Evolutionary conservation across 495 filamentous ascomycete species (phyloP).

Genomic region (Penicillium salamii): DNA sequence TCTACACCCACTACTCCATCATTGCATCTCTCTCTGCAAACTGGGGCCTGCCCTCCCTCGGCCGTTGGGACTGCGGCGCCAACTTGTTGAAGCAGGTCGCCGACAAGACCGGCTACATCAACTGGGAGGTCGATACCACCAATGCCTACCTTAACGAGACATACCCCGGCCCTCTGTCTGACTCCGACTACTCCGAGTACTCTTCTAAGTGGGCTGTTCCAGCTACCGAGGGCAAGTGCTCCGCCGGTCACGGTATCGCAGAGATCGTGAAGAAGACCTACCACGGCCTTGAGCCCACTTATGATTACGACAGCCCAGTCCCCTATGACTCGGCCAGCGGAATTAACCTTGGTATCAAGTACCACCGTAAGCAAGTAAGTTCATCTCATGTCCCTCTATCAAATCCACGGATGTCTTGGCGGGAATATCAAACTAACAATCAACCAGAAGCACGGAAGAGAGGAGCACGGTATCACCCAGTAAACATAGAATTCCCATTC

Average conservation of each 20-base stretch:
- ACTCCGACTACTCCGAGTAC: constrained; percentile 29
- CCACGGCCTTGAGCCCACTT: constrained; percentile 27
- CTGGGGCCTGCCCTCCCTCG: constrained; percentile 66
- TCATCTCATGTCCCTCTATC: neutral
- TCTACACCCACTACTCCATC: constrained; percentile 71
- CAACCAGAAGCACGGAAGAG: constrained; percentile 14
- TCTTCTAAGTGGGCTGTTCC: constrained; percentile 41
- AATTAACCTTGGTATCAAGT: constrained; percentile 34
- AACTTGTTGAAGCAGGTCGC: constrained; percentile 65
- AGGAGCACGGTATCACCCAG: constrained; percentile 14
- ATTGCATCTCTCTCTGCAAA: constrained; percentile 65
- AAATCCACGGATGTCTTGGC: neutral
- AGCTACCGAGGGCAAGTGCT: constrained; percentile 36
- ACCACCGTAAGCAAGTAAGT: constrained; percentile 20
- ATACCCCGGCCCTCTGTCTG: constrained; percentile 48
- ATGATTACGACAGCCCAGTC: constrained; percentile 45
- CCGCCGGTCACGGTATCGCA: constrained; percentile 46
- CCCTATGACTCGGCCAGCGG: constrained; percentile 35
- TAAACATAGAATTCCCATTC: constrained; percentile 1
- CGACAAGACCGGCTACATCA: constrained; percentile 55
- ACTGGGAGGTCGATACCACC: constrained; percentile 43
- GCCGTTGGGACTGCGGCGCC: constrained; percentile 69
- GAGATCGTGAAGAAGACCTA: constrained; percentile 42
- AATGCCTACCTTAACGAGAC: constrained; percentile 45
- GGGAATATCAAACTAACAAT: neutral